A percentile compares a stretch with the other conserved stretches of the same genome.
These are phyloP conservation scores for Penstemon newberryi DNA, from an alignment of 257 asterid genomes.

Conservation along the genomic window DNA sequence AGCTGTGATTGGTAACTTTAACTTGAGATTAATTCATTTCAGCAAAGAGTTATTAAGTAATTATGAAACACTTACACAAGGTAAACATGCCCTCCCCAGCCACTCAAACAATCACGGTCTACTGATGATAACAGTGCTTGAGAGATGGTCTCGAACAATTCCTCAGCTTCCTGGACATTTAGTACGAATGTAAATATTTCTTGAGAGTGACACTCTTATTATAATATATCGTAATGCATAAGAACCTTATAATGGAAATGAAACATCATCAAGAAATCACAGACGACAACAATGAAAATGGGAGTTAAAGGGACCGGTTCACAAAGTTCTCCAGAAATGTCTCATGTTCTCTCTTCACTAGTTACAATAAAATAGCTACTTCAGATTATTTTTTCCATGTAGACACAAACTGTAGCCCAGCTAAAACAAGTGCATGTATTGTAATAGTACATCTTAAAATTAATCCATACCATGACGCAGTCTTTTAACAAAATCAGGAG, in stretches of 20 bases:
- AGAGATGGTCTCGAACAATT: conserved; percentile 87
- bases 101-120: conserved; percentile 97
- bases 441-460: background rate
- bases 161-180: conserved; percentile 71
- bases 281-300: too few species aligned
- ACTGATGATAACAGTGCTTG: conserved; percentile 86
- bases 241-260: too few species aligned
- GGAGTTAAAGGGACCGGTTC: too few species aligned
- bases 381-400: background rate
- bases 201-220: background rate
- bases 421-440: background rate
- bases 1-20: background rate
- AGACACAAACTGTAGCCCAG: background rate
- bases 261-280: too few species aligned
- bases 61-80: conserved; percentile 64
- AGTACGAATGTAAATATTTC: background rate
- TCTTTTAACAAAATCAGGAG: background rate
- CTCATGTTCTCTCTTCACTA: too few species aligned
- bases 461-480: background rate
- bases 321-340: too few species aligned
- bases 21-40: background rate
- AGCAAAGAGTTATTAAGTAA: background rate
- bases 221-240: too few species aligned
- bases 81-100: conserved; percentile 99
- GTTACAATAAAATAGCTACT: too few species aligned